phyloP scores from a whole-genome alignment of 495 filamentous ascomycete genomes.

The Daldinia caldariorum region DNA sequence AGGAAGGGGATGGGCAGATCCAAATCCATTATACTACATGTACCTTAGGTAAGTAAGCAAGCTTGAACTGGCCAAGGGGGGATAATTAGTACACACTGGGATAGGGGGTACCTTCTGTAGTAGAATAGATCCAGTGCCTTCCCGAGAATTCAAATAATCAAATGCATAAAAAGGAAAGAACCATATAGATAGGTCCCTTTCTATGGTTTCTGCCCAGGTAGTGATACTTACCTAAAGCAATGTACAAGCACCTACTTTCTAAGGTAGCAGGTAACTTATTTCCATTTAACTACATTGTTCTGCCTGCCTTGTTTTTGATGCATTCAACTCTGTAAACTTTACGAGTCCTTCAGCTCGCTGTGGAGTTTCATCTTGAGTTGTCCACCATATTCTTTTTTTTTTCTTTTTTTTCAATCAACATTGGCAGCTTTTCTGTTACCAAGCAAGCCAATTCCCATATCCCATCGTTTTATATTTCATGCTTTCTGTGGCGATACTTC shows the following conservation, averaged over 20 bases:
- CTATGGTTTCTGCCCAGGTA: constrained; percentile 6
- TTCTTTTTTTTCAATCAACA: too few relatives aligned
- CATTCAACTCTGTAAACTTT: background rate
- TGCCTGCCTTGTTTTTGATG: background rate
- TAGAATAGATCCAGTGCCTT: background rate
- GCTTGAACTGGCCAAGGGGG: background rate
- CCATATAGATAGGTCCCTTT: background rate
- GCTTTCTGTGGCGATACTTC: background rate
- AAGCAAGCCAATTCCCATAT: background rate
- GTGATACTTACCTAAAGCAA: background rate
- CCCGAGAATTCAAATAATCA: background rate
- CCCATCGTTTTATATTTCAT: background rate
- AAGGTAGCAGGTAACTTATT: background rate
- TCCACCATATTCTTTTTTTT: background rate
- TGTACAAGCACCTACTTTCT: background rate
- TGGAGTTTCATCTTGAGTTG: background rate
- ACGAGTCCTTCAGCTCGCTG: background rate
- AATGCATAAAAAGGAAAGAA: background rate
- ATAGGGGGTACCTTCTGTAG: background rate
- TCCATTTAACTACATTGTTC: background rate
- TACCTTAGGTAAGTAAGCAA: background rate
- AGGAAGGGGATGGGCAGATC: background rate
- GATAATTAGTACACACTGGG: too few relatives aligned
- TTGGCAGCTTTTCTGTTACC: background rate
- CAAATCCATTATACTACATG: background rate